Percentiles rank a stretch among this genome's conserved stretches.
phyloP scores from a whole-genome alignment of 352 stramenopile genomes.

The Globisporangium yorkense region DNA sequence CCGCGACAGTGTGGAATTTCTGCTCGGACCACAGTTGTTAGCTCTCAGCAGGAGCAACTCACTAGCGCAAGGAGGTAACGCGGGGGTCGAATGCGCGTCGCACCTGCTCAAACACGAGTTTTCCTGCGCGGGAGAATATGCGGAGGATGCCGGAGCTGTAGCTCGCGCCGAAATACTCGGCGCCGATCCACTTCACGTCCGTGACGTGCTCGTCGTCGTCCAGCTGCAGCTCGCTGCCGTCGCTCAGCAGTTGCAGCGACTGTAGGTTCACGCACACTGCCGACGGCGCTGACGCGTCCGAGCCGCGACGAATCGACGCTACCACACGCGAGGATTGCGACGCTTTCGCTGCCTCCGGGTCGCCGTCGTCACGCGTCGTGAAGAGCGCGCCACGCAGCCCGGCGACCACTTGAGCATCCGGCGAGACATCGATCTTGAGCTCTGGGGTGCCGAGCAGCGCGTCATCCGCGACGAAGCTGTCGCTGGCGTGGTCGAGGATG shows the following conservation, averaged over 20 bases:
- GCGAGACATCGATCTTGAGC: slow-evolving; percentile 48
- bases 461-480: neutral
- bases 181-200: slow-evolving; percentile 66
- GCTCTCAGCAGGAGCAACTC: too few relatives aligned
- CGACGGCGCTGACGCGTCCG: neutral
- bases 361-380: slow-evolving; percentile 9
- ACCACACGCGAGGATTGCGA: neutral
- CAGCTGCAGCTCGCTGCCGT: slow-evolving; percentile 18
- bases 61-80: neutral
- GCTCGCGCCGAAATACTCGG: slow-evolving; percentile 42
- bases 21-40: slow-evolving; percentile 5
- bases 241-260: slow-evolving; percentile 29
- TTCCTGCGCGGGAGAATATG: slow-evolving; percentile 44
- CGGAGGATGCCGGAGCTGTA: slow-evolving; percentile 59
- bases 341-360: slow-evolving; percentile 15
- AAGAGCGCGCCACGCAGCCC: slow-evolving; percentile 37
- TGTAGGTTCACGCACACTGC: slow-evolving; percentile 6
- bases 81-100: neutral
- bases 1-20: slow-evolving; percentile 40
- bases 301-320: neutral
- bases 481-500: slow-evolving; percentile 2
- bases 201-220: slow-evolving; percentile 41
- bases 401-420: slow-evolving; percentile 38
- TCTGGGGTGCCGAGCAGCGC: slow-evolving; percentile 37
- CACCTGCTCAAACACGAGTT: slow-evolving; percentile 57